phyloP scores from a whole-genome alignment of 2,329 filamentous ascomycete genomes.

The Cladosporium sp. region DNA sequence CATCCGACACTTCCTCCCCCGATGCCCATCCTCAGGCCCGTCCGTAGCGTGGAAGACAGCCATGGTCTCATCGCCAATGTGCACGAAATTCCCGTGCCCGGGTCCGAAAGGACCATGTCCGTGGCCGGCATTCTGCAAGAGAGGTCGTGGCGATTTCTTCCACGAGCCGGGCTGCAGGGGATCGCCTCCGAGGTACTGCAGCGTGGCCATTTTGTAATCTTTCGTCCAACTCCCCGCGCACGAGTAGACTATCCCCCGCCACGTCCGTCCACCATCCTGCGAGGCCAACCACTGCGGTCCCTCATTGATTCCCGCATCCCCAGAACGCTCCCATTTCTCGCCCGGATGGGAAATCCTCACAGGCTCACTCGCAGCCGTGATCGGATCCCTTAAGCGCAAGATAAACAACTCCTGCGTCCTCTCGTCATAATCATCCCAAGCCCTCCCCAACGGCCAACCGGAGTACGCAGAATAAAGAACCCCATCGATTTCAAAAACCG shows the following conservation, averaged over 20 bases:
- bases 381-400: conserved; percentile 34
- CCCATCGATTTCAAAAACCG: conserved; percentile 37
- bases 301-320: conserved; percentile 42
- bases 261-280: conserved; percentile 17
- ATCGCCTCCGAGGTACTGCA: conserved; percentile 38
- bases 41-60: conserved; percentile 45
- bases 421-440: conserved; percentile 26
- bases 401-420: conserved; percentile 42
- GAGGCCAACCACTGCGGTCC: conserved; percentile 28
- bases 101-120: conserved; percentile 39
- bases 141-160: conserved; percentile 36
- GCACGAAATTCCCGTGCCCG: conserved; percentile 43
- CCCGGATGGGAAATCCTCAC: conserved; percentile 37
- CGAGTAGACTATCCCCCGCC: conserved; percentile 43
- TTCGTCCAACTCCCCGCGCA: conserved; percentile 45
- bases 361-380: conserved; percentile 29
- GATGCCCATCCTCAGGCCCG: conserved; percentile 39
- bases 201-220: conserved; percentile 45
- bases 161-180: conserved; percentile 36
- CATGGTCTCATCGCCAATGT: conserved; percentile 38
- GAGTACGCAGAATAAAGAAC: conserved; percentile 42
- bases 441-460: conserved; percentile 37
- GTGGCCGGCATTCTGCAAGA: conserved; percentile 36
- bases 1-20: conserved; percentile 40
- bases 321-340: conserved; percentile 37